Evolutionary conservation across 2,329 filamentous ascomycete genomes (phyloP).

Genomic region (Metarhizium guizhouense): DNA sequence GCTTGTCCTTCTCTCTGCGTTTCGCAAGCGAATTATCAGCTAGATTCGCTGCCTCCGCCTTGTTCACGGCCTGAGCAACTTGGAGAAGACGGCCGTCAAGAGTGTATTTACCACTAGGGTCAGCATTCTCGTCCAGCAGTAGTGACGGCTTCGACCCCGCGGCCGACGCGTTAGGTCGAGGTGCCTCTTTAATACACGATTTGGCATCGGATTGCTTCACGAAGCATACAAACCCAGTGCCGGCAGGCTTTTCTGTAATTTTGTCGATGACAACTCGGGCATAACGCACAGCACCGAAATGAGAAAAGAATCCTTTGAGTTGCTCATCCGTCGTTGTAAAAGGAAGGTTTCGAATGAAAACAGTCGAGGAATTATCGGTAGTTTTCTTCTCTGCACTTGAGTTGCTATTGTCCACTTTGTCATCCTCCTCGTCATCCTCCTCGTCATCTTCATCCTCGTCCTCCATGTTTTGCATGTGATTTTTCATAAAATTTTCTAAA

Average conservation of each 20-base stretch:
- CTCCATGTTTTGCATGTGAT: slow-evolving; percentile 47
- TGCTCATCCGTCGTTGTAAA: slow-evolving; percentile 78
- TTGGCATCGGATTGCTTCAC: slow-evolving; percentile 66
- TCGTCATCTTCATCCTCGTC: slow-evolving; percentile 46
- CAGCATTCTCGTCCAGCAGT: slow-evolving; percentile 75
- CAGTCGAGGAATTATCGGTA: slow-evolving; percentile 62
- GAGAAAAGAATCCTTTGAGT: slow-evolving; percentile 75
- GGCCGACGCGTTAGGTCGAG: slow-evolving; percentile 41
- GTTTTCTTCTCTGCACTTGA: slow-evolving; percentile 22
- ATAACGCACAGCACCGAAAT: slow-evolving; percentile 84
- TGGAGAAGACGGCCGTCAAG: slow-evolving; percentile 83
- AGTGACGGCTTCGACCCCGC: slow-evolving; percentile 65
- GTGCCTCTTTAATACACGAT: slow-evolving; percentile 66
- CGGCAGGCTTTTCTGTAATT: slow-evolving; percentile 75
- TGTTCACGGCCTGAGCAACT: slow-evolving; percentile 76
- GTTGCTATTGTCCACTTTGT: slow-evolving; percentile 30
- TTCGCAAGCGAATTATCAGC: slow-evolving; percentile 57
- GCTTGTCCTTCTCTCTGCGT: slow-evolving; percentile 73
- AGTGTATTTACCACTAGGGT: slow-evolving; percentile 78
- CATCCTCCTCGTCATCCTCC: slow-evolving; percentile 29
- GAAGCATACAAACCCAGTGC: slow-evolving; percentile 94
- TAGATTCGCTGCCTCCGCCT: slow-evolving; percentile 67
- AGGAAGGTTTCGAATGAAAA: slow-evolving; percentile 91
- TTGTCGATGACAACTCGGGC: slow-evolving; percentile 85
- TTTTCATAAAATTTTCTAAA: slow-evolving; percentile 49